phyloP scores from a whole-genome alignment of 2,329 filamentous ascomycete genomes.

The Triangularia verruculosa region DNA sequence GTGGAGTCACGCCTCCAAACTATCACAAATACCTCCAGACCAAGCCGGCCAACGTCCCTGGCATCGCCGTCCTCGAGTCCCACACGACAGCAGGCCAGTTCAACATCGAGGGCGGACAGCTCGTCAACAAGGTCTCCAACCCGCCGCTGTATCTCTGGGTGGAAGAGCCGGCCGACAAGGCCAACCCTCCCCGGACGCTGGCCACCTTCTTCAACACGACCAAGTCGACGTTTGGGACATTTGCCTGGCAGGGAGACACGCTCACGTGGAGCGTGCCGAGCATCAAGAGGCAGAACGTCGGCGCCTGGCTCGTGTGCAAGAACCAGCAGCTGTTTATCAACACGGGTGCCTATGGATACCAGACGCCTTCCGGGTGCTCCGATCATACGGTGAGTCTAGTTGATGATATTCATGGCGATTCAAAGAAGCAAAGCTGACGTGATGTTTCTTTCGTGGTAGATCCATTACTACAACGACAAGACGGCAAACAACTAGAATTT shows the following conservation, averaged over 20 bases:
- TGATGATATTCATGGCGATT: neutral
- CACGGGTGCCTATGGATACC: conserved; percentile 56
- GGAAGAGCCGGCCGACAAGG: conserved; percentile 41
- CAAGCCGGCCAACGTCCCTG: conserved; percentile 41
- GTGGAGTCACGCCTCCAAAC: conserved; percentile 55
- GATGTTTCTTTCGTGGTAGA: conserved; percentile 16
- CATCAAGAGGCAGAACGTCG: conserved; percentile 51
- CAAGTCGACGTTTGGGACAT: conserved; percentile 54
- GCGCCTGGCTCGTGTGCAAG: conserved; percentile 58
- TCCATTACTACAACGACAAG: conserved; percentile 30
- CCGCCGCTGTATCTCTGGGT: conserved; percentile 47
- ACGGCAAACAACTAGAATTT: conserved; percentile 26
- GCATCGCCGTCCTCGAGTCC: conserved; percentile 49
- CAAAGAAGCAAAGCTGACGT: neutral
- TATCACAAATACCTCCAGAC: conserved; percentile 56
- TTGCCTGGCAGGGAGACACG: conserved; percentile 57
- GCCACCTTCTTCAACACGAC: conserved; percentile 49
- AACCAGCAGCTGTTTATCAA: conserved; percentile 54
- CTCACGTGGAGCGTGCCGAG: conserved; percentile 51
- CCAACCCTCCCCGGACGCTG: conserved; percentile 45
- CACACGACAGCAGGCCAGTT: conserved; percentile 57
- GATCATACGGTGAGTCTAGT: conserved; percentile 58
- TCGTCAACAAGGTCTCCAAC: conserved; percentile 47
- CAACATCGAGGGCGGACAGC: conserved; percentile 53
- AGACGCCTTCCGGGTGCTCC: conserved; percentile 55